phyloP scores from a whole-genome alignment of 2,329 filamentous ascomycete genomes.

The Graphilbum fragrans region DNA sequence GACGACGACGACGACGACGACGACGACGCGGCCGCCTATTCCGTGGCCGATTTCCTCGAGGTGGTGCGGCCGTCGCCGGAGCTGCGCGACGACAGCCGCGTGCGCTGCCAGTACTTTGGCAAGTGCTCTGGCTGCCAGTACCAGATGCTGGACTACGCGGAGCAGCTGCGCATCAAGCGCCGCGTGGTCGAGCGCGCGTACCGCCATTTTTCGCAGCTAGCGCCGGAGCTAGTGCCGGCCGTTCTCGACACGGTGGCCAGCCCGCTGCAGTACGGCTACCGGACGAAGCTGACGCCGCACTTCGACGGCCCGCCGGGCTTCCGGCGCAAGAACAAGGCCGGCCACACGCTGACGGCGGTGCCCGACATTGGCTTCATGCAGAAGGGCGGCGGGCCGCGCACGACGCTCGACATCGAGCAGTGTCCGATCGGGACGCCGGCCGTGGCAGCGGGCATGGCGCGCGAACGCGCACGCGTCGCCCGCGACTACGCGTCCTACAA shows the following conservation, averaged over 20 bases:
- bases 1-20: not conserved
- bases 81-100: conserved; percentile 48
- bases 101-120: conserved; percentile 78
- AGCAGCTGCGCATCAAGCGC: conserved; percentile 77
- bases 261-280: conserved; percentile 83
- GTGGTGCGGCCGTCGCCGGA: conserved; percentile 53
- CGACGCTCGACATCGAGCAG: conserved; percentile 88
- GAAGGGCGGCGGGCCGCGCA: conserved; percentile 54
- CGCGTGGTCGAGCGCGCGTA: conserved; percentile 85
- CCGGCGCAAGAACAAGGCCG: conserved; percentile 34
- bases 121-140: conserved; percentile 90
- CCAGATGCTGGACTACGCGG: conserved; percentile 85
- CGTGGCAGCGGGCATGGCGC: conserved; percentile 65
- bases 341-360: conserved; percentile 39
- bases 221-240: conserved; percentile 60
- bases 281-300: conserved; percentile 94
- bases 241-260: conserved; percentile 81
- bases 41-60: conserved; percentile 70
- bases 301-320: conserved; percentile 61
- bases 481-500: conserved; percentile 60
- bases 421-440: conserved; percentile 89
- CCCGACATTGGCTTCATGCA: conserved; percentile 84
- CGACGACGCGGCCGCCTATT: conserved; percentile 32
- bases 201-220: conserved; percentile 76
- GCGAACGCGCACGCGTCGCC: conserved; percentile 65